Percentiles rank a stretch among this genome's conserved stretches.
Conservation (phyloP, 495 filamentous ascomycete species). For the Penicillium desertorum region DNA sequence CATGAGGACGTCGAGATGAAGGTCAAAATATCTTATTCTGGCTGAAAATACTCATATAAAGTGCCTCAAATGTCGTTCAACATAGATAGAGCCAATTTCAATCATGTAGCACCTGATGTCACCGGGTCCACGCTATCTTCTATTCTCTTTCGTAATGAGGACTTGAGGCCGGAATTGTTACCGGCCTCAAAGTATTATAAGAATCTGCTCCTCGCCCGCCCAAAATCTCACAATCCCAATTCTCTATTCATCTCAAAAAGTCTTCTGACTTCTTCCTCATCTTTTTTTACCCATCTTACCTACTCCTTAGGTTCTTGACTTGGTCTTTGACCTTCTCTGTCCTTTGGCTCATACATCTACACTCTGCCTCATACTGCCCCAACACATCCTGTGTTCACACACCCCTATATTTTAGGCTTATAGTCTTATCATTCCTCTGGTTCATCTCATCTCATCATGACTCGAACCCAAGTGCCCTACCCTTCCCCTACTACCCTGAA, state of each 20-base stretch:
- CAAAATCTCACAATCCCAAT: conserved; percentile 22
- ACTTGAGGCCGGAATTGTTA: conserved; percentile 59
- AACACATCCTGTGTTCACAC: background rate
- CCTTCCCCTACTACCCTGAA: conserved; percentile 45
- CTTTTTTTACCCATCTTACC: conserved; percentile 20
- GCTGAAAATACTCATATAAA: background rate
- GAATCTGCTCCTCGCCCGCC: conserved; percentile 40
- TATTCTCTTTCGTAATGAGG: conserved; percentile 39
- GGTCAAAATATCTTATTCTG: conserved; percentile 11
- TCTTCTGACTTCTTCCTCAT: conserved; percentile 8
- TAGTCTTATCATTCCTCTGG: conserved; percentile 1
- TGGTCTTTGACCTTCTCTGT: conserved; percentile 27
- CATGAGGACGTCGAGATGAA: conserved; percentile 18
- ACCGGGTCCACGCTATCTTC: conserved; percentile 29
- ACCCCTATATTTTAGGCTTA: background rate
- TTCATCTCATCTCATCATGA: conserved; percentile 26
- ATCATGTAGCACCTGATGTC: conserved; percentile 13
- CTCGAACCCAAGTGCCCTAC: conserved; percentile 31
- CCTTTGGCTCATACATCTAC: conserved; percentile 28
- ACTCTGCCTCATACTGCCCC: conserved; percentile 35
- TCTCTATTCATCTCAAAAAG: conserved; percentile 19
- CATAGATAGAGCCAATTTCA: conserved; percentile 1
- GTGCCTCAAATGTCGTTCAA: background rate
- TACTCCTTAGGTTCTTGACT: conserved; percentile 33
- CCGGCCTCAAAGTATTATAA: conserved; percentile 62